Percentiles rank a stretch among this genome's conserved stretches.
Evolutionary conservation across 1,284 basidiomycete genomes (phyloP).

Genomic region (Pseudomicrostroma phylloplanum): DNA sequence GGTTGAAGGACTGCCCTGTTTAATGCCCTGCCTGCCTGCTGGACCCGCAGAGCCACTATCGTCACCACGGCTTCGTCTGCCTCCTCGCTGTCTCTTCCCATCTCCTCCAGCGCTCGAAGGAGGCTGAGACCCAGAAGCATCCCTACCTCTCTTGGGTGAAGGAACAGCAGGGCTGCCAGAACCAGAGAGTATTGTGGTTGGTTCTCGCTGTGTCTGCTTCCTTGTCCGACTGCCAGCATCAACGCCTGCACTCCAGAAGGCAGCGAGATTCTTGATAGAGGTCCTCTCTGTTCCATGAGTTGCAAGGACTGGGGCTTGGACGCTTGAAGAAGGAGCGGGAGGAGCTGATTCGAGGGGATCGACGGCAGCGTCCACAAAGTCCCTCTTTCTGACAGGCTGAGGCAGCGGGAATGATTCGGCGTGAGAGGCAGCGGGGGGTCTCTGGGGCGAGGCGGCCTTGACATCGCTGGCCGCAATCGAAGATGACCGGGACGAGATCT

Average conservation of each 20-base stretch:
- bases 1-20: neutral
- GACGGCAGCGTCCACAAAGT: conserved; percentile 14
- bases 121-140: neutral
- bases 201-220: conserved; percentile 33
- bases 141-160: neutral
- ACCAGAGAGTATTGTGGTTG: conserved; percentile 17
- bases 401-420: neutral
- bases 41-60: conserved; percentile 2
- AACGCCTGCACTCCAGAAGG: conserved; percentile 47
- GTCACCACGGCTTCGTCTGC: neutral
- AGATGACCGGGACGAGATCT: neutral
- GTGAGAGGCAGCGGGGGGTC: neutral
- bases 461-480: neutral
- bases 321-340: conserved; percentile 13
- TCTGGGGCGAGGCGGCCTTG: neutral
- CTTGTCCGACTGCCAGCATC: conserved; percentile 35
- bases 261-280: conserved; percentile 45
- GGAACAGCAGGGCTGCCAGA: conserved; percentile 8
- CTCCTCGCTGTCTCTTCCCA: neutral
- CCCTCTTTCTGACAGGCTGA: neutral
- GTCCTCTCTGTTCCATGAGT: conserved; percentile 47
- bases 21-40: neutral
- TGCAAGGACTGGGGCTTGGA: conserved; percentile 29
- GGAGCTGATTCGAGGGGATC: conserved; percentile 8
- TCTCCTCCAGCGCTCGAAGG: neutral